Base-by-base conservation (phyloP, 2,329 filamentous ascomycete species). In the Pezizomycotina sp. region DNA sequence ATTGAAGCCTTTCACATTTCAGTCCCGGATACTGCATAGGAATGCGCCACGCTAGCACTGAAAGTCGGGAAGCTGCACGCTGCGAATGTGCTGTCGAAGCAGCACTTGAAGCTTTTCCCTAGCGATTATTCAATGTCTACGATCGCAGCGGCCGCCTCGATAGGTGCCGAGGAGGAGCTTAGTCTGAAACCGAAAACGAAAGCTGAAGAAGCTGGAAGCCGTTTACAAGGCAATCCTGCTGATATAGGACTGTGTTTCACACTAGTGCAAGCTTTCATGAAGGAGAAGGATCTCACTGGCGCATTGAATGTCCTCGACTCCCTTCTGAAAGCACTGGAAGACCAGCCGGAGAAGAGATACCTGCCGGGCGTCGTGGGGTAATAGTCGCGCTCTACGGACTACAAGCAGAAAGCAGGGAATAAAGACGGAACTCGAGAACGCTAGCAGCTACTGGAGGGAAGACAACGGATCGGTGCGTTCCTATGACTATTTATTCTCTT, bases 361-460 rank as follows among this genome's bases (percentile, higher is more conserved):
- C 75, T 81, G 16, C 86, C 89, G 0, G 86, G 86, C 2, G 63
- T 98, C 1, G 68, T 95, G 18, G 80, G 1, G 64, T 86, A 2
- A 64, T 79, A 3, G 75, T 92, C 6, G 74, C 79, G 2, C 64
- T 98, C 0, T 89, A 92, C 58, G 71, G 71, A 49, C 62, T 66
- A 2, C 76, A 89, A 55, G 75, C 24, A 77, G 83, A 22, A 76
- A 75, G 47, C 61, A 65, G 15, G 73, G 78, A 19, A 72, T 79
- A 43, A 78, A 78, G 45, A 59, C 62, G 5, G 79, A 89, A 52
- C 64, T 95, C 12, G 70, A 74, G 41, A 79, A 77, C 56, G 82
- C 86, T 12, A 81, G 82, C 7, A 63, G 67, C 9, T 75, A 91
- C 59, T 95, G 89, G 84, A 62, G 65, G 28, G 75, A 74, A 48